Base-by-base conservation (phyloP, 805 yeast species). In the Candida yuanshanica region DNA sequence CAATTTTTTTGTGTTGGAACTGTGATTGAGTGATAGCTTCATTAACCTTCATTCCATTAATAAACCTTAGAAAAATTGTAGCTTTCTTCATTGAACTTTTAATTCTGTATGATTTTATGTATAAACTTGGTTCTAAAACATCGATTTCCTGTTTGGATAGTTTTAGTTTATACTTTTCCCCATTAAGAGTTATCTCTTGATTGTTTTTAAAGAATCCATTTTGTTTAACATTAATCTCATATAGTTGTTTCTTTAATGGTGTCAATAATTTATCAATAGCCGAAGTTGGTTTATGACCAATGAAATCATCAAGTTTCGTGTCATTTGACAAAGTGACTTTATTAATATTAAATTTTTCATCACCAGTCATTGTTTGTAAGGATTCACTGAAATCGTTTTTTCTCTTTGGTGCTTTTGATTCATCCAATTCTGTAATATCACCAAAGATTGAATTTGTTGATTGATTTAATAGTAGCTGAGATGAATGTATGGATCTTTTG, bases 21-120 rank as follows among this genome's bases (percentile, higher is more conserved):
- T 91, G 97, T 52, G 90, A 81, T 66, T 90, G 97, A 32, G 91
- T 87, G 51, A 91, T 83, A 39, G 97, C 98, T 33, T 75, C 77
- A 51, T 79, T 76, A 26, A 86, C 78, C 39, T 78, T 74, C 63
- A 84, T 65, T 25, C 82, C 82, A 43, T 86, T 75, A 44, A 90
- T 74, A 56, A 89, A 77, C 50, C 97, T 74, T 49, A 86, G 70
- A 37, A 88, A 83, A 31, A 79, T 69, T 10, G 87, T 87, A 35
- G 93, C 87, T 65, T 91, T 91, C 65, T 91, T 91, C 69, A 83
- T 76, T 6, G 95, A 81, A n/a, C 90, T 76, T 61, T 87, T 87
- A 52, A 90, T 73, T 63, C 98, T 75, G 69, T 72, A 81, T 10
- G 95, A 83, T 59, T 83, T 75, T 43, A 85, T 64, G 63, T 79